These are phyloP conservation scores for Chlamydomonas sphaeroides DNA, from an alignment of 139 green algal species.

Conservation along the genomic window DNA sequence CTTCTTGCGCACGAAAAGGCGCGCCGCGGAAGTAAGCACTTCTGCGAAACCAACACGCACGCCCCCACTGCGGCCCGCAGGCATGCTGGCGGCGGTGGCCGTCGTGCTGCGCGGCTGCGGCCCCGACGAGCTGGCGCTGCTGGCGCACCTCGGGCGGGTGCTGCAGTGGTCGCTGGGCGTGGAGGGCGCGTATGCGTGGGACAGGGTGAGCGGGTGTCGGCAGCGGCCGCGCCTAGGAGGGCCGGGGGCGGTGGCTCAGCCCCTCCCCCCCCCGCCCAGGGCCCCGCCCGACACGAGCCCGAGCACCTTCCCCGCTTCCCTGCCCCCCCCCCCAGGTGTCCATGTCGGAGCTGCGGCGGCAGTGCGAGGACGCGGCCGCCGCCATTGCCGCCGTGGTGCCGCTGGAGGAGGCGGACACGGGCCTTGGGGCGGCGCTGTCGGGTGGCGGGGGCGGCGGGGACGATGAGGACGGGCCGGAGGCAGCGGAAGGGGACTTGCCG, in stretches of 20 bases:
- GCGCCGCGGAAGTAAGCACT: too few species aligned
- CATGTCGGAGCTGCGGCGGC: neutral
- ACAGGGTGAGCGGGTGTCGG: too few species aligned
- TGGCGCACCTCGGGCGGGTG: neutral
- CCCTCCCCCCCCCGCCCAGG: too few species aligned
- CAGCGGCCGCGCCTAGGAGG: too few species aligned
- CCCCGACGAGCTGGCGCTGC: neutral
- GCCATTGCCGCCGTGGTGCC: conserved; percentile 4
- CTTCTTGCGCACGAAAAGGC: too few species aligned
- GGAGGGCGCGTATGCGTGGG: neutral
- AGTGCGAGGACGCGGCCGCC: conserved; percentile 4
- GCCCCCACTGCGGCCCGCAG: neutral
- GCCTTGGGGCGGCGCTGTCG: neutral
- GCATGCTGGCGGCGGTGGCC: neutral
- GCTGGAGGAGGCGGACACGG: neutral
- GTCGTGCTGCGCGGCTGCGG: conserved; percentile 10
- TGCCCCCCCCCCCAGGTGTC: neutral
- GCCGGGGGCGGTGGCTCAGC: too few species aligned
- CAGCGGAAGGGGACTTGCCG: too few species aligned
- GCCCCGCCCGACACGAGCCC: too few species aligned
- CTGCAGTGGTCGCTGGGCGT: conserved; percentile 18
- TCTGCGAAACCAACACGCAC: too few species aligned
- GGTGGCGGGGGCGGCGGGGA: neutral
- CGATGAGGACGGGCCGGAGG: neutral
- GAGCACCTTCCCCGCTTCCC: too few species aligned